phyloP scores from a whole-genome alignment of 441 rosid genomes.

The Viola pubescens region DNA sequence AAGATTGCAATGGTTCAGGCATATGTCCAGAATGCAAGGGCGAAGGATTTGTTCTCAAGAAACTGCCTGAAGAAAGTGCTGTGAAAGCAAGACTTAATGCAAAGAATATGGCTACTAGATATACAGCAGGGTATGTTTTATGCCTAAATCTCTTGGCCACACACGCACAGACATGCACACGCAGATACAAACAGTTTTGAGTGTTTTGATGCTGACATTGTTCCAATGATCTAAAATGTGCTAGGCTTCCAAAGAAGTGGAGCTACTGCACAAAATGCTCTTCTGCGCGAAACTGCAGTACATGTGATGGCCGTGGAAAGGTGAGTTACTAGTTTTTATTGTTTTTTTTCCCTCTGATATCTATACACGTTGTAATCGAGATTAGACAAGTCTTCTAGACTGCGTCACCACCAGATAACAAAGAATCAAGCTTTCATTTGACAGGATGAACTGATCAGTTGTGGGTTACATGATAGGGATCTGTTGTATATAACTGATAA shows the following conservation, averaged over 20 bases:
- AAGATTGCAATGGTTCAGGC: slow-evolving; percentile 75
- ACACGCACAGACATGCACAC: neutral
- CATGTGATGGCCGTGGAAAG: slow-evolving; percentile 76
- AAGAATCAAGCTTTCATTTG: too few species aligned
- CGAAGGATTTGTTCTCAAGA: slow-evolving; percentile 79
- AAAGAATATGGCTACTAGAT: slow-evolving; percentile 81
- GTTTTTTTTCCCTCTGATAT: too few species aligned
- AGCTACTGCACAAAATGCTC: slow-evolving; percentile 93
- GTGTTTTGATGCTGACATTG: neutral
- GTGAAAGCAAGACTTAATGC: slow-evolving; percentile 70
- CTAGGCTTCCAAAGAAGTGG: slow-evolving; percentile 98
- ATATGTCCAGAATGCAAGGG: slow-evolving; percentile 84
- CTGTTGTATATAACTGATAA: too few species aligned
- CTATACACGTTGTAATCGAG: too few species aligned
- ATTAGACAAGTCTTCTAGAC: too few species aligned
- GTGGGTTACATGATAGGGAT: too few species aligned
- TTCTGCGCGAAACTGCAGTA: slow-evolving; percentile 58
- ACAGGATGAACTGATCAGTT: too few species aligned
- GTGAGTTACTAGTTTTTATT: slow-evolving; percentile 30
- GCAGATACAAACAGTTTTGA: neutral
- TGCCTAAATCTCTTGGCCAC: neutral
- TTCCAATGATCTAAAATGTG: neutral
- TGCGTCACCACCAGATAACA: too few species aligned
- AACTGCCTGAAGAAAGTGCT: slow-evolving; percentile 58
- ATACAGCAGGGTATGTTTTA: slow-evolving; percentile 68